Percentiles rank a stretch among this genome's conserved stretches.
Conservation (phyloP, 1,284 basidiomycete genomes). For the Leccinum pseudoinsigne region DNA sequence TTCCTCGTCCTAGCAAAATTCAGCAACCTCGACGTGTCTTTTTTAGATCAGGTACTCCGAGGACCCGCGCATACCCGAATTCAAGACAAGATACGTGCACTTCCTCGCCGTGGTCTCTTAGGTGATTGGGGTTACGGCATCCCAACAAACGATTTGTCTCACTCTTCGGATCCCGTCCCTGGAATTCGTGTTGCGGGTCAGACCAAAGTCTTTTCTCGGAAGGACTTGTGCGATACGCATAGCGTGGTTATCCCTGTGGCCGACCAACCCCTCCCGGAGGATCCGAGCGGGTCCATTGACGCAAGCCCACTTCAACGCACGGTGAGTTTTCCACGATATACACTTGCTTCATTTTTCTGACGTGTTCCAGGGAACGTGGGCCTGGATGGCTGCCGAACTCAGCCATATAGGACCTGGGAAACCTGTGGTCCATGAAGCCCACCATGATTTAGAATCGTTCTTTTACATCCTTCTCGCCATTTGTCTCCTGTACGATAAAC, state of each 20-base stretch:
- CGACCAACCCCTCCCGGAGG: neutral
- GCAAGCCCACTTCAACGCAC: conserved; percentile 1
- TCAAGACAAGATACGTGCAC: neutral
- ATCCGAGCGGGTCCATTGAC: neutral
- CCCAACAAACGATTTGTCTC: neutral
- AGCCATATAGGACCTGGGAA: neutral
- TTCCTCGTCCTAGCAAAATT: neutral
- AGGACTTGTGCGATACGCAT: neutral
- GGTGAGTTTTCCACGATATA: neutral
- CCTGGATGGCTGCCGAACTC: conserved; percentile 15
- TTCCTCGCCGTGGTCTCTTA: conserved; percentile 1
- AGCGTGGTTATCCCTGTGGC: neutral
- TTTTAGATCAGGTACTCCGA: neutral
- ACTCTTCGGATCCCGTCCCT: neutral
- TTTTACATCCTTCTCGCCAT: conserved; percentile 11
- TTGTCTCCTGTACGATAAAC: conserved; percentile 10
- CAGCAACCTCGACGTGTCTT: neutral
- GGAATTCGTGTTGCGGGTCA: neutral
- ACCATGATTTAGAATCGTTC: conserved; percentile 14
- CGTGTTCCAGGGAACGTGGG: conserved; percentile 7
- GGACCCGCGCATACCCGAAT: neutral
- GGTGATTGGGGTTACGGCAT: conserved; percentile 9
- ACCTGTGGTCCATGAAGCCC: neutral
- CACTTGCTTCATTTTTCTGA: neutral
- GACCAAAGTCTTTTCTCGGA: neutral